Conservation (phyloP, 164 flowering plant species). For the Vitis vinifera region DNA sequence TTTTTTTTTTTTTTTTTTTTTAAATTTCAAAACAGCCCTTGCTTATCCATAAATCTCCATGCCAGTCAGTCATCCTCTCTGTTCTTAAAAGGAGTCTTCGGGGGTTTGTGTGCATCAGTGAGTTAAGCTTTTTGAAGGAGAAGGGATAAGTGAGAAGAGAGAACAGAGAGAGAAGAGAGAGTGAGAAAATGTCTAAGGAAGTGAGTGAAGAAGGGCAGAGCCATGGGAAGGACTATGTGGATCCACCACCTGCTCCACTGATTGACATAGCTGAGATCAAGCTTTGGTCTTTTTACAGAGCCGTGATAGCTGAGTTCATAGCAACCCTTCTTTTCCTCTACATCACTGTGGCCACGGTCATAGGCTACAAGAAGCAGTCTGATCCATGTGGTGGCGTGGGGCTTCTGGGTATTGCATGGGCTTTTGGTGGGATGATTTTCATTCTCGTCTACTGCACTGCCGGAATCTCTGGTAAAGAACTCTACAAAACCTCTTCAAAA, state of each 20-base stretch:
- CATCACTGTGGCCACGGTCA: conserved; percentile 66
- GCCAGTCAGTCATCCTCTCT: neutral
- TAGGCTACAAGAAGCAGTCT: conserved; percentile 55
- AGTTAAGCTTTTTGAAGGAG: too few species aligned
- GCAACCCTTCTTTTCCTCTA: conserved; percentile 80
- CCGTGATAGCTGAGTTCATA: conserved; percentile 71
- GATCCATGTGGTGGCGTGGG: conserved; percentile 66
- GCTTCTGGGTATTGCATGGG: conserved; percentile 75
- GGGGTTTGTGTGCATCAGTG: too few species aligned
- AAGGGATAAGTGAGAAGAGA: neutral
- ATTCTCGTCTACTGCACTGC: conserved; percentile 78
- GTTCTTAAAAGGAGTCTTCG: neutral
- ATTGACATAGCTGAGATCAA: conserved; percentile 54
- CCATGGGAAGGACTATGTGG: conserved; percentile 59
- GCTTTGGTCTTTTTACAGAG: conserved; percentile 79
- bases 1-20: neutral
- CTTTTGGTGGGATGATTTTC: conserved; percentile 82
- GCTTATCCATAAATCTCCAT: conserved; percentile 18
- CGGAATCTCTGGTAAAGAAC: conserved; percentile 61
- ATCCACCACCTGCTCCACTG: conserved; percentile 79
- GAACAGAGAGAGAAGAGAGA: conserved; percentile 9
- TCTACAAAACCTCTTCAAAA: neutral
- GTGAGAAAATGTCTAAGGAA: conserved; percentile 48
- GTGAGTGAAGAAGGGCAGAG: conserved; percentile 44
- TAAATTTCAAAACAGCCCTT: conserved; percentile 16